A percentile compares a stretch with the other conserved stretches of the same genome.
Conservation (phyloP, 176 grass and related monocot genomes). For the Olyra latifolia region DNA sequence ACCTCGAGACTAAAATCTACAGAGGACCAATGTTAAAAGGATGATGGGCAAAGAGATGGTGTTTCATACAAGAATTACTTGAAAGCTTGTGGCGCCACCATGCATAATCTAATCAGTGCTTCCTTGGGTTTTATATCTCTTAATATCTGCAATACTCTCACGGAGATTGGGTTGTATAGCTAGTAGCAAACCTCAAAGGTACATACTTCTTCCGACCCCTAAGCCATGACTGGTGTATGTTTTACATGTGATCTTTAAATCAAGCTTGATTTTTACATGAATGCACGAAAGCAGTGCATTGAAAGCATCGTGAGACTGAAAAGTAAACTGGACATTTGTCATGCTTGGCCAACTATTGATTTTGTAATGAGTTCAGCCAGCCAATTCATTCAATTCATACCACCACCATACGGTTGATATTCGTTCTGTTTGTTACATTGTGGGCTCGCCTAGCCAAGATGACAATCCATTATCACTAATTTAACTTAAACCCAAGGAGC, state of each 20-base stretch:
- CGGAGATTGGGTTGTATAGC: background rate
- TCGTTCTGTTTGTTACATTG: background rate
- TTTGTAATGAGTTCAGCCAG: background rate
- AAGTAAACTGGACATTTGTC: background rate
- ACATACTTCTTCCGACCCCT: background rate
- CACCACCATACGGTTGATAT: background rate
- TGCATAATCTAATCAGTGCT: background rate
- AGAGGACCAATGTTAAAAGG: background rate
- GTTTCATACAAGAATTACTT: background rate
- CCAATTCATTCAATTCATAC: background rate
- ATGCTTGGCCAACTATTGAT: background rate
- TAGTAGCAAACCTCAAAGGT: background rate
- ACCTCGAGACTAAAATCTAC: background rate
- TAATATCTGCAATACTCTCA: background rate
- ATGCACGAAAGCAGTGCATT: background rate
- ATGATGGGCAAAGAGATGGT: background rate
- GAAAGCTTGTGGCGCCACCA: background rate
- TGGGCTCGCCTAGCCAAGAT: background rate
- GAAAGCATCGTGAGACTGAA: background rate
- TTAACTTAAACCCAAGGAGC: background rate
- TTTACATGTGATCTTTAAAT: background rate
- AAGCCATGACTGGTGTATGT: background rate
- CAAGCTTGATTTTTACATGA: background rate
- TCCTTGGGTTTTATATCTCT: background rate
- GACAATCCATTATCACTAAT: background rate